These are phyloP conservation scores for Gryganskiella cystojenkinii DNA, from an alignment of 192 early-diverging fungal genomes.

Conservation along the genomic window DNA sequence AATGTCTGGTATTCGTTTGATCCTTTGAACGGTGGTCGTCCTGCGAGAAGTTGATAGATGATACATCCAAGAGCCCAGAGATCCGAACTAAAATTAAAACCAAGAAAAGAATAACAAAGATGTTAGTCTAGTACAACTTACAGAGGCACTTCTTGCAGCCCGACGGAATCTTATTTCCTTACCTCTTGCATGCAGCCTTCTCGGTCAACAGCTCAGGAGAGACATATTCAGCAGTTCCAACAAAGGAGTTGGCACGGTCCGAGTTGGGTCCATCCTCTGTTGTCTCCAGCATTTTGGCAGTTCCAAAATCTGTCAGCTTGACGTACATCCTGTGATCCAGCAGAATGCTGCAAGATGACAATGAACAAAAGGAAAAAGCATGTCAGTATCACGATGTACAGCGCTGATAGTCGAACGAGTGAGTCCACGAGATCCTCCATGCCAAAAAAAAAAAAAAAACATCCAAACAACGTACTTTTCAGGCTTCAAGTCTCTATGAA, in stretches of 20 bases:
- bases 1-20: conserved; percentile 97
- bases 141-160: background rate
- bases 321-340: conserved; percentile 92
- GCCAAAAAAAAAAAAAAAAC: no score
- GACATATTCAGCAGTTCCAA: conserved; percentile 99
- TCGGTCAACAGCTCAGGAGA: conserved; percentile 96
- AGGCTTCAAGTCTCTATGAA: conserved; percentile 97
- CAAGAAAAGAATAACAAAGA: background rate
- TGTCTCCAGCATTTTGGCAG: conserved; percentile 80
- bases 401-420: no score
- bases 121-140: background rate
- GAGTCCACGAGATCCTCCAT: no score
- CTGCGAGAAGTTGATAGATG: conserved; percentile 90
- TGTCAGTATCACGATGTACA: background rate
- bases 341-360: conserved; percentile 71
- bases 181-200: conserved; percentile 82
- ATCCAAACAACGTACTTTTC: conserved; percentile 93
- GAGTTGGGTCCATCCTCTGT: conserved; percentile 54
- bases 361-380: background rate
- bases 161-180: conserved; percentile 1
- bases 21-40: conserved; percentile 94
- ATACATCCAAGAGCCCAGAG: conserved; percentile 92
- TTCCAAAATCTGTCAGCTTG: conserved; percentile 96
- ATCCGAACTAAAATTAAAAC: conserved; percentile 64
- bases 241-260: conserved; percentile 87